Conservation (phyloP, 1,284 basidiomycete genomes). For the Ceratobasidium sp. region DNA sequence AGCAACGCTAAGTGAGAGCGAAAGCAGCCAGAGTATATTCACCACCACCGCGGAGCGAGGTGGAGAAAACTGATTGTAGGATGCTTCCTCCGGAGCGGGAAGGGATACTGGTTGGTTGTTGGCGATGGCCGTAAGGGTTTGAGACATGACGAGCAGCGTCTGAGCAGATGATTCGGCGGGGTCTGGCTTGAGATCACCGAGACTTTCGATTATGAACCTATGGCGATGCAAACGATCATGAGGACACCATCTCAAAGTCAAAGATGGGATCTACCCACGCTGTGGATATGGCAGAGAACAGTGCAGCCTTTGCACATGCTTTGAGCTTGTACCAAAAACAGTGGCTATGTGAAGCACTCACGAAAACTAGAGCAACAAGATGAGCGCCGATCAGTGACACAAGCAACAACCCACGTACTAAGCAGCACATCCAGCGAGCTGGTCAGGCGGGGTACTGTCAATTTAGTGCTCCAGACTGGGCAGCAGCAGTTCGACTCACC, state of each 20-base stretch:
- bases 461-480: not conserved
- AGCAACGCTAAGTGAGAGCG: too few species aligned
- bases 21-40: too few species aligned
- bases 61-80: too few species aligned
- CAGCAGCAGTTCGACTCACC: not conserved
- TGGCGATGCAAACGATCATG: not conserved
- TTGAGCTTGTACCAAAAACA: not conserved
- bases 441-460: not conserved
- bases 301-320: not conserved
- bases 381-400: not conserved
- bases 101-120: too few species aligned
- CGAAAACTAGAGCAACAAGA: not conserved
- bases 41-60: too few species aligned
- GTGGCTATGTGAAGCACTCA: not conserved
- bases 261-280: not conserved
- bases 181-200: constrained; percentile 2
- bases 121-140: not conserved
- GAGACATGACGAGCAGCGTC: constrained; percentile 15
- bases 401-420: not conserved
- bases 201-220: constrained; percentile 21
- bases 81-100: too few species aligned
- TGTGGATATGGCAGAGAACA: constrained; percentile 9
- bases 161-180: constrained; percentile 10
- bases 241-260: not conserved
- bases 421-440: constrained; percentile 13